Percentiles rank a stretch among this genome's conserved stretches.
These are phyloP conservation scores for Harrya chromipes DNA, from an alignment of 768 basidiomycete species.

Conservation along the genomic window DNA sequence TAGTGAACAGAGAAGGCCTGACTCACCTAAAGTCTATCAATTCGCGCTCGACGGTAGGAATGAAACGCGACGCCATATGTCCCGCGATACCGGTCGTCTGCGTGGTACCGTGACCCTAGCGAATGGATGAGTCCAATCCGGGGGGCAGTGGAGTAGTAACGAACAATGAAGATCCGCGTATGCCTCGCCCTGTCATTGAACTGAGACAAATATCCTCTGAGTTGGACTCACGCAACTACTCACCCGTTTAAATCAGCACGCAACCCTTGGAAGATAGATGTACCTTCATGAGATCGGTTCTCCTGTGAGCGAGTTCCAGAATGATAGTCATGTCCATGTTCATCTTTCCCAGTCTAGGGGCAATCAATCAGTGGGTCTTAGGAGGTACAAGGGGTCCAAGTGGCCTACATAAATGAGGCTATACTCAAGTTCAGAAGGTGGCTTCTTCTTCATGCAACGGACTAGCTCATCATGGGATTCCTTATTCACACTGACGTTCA, in stretches of 20 bases:
- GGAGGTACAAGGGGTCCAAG: no score
- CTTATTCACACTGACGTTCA: not conserved
- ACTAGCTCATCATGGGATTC: not conserved
- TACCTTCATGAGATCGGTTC: not conserved
- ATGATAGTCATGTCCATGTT: not conserved
- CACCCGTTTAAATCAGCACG: slow-evolving; percentile 10
- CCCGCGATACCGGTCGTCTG: slow-evolving; percentile 18
- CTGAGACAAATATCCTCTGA: no score
- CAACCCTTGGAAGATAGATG: slow-evolving; percentile 6
- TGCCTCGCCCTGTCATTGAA: slow-evolving; percentile 4
- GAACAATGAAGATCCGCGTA: slow-evolving; percentile 13
- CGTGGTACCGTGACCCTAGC: slow-evolving; percentile 7
- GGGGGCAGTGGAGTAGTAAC: not conserved
- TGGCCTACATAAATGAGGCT: slow-evolving; percentile 5
- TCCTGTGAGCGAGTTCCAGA: not conserved
- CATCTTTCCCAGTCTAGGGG: not conserved
- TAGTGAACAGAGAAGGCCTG: no score
- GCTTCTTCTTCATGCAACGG: not conserved
- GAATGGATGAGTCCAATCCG: not conserved
- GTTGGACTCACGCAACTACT: slow-evolving; percentile 2
- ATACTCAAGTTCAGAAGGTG: not conserved
- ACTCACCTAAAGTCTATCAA: slow-evolving; percentile 13
- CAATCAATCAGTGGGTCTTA: not conserved
- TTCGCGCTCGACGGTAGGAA: slow-evolving; percentile 17
- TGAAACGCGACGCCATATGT: slow-evolving; percentile 15